These are phyloP conservation scores for Colletotrichum gloeosporioides DNA, from an alignment of 2,329 filamentous ascomycete genomes.

Conservation along the genomic window DNA sequence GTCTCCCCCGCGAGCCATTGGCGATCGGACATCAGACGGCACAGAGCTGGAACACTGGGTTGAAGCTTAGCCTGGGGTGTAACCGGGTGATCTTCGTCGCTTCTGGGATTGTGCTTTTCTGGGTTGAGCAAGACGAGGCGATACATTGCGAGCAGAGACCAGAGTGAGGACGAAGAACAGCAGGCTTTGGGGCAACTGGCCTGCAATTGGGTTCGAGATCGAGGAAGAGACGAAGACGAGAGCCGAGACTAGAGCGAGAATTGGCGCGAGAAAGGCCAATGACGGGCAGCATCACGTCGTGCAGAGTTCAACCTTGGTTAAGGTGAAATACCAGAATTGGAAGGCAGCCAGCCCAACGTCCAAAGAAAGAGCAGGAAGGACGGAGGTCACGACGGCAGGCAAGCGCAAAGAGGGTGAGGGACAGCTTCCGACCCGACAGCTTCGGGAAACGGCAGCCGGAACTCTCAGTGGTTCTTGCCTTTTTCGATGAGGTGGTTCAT, in stretches of 20 bases:
- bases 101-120: not conserved
- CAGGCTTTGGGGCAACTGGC: not conserved
- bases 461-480: not conserved
- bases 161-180: not conserved
- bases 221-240: not conserved
- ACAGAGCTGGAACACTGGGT: slow-evolving; percentile 18
- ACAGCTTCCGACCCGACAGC: not conserved
- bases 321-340: not conserved
- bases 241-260: not conserved
- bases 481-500: not conserved
- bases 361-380: not conserved
- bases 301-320: not conserved
- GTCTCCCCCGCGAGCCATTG: not conserved
- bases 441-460: not conserved
- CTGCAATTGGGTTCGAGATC: not conserved
- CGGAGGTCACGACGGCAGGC: not conserved
- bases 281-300: not conserved
- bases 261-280: not conserved
- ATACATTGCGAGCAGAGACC: not conserved
- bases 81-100: not conserved
- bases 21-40: slow-evolving; percentile 18
- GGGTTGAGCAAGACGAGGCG: not conserved
- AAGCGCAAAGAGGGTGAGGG: not conserved
- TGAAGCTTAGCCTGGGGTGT: not conserved
- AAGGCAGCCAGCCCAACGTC: not conserved